phyloP scores from a whole-genome alignment of 2,329 filamentous ascomycete species.

The Calonectria montana region DNA sequence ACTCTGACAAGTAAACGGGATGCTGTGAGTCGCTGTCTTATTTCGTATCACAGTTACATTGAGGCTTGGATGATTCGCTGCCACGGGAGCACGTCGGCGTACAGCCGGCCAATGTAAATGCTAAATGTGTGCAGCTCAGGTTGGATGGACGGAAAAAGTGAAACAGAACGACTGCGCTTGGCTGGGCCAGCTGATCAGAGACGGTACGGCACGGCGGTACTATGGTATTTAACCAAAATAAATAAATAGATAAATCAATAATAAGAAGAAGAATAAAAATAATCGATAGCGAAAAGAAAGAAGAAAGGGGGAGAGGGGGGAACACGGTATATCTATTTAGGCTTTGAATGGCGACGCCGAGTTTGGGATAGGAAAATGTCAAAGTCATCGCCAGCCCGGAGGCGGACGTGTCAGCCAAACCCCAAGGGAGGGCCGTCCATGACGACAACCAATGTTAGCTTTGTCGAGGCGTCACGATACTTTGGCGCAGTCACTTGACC shows the following conservation, averaged over 20 bases:
- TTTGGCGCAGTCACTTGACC: slow-evolving; percentile 11
- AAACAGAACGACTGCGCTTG: neutral
- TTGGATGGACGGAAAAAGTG: slow-evolving; percentile 4
- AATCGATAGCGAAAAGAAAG: neutral
- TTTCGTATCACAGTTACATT: slow-evolving; percentile 30
- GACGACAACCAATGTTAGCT: slow-evolving; percentile 12
- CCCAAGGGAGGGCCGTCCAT: neutral
- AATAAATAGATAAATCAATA: too few species aligned
- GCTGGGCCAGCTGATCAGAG: neutral
- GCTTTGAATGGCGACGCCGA: neutral
- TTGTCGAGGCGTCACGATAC: slow-evolving; percentile 4
- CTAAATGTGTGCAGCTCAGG: neutral
- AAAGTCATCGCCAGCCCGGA: neutral
- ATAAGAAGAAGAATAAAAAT: neutral
- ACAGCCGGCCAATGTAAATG: slow-evolving; percentile 24
- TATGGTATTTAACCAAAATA: neutral
- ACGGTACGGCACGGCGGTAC: neutral
- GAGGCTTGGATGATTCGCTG: slow-evolving; percentile 32
- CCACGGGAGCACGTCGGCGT: slow-evolving; percentile 37
- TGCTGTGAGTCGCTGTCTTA: slow-evolving; percentile 32
- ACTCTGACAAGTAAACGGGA: slow-evolving; percentile 20
- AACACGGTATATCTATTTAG: neutral
- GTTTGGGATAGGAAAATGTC: neutral
- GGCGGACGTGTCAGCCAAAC: neutral
- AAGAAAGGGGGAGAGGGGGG: neutral